Percentiles rank a stretch among this genome's conserved stretches.
Conservation (phyloP, 73 alveolate species). For the Paramecium bursaria region DNA sequence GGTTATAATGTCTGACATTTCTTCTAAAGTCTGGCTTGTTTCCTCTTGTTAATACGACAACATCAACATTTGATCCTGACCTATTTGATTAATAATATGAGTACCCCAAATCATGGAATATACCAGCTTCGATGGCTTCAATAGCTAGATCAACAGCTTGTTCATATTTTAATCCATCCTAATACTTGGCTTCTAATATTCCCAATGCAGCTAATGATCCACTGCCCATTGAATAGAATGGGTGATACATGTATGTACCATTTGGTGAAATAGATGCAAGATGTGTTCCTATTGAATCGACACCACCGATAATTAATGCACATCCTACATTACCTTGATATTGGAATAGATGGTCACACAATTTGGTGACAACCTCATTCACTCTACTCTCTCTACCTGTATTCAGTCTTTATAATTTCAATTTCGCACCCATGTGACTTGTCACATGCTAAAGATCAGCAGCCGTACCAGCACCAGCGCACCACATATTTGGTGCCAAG, state of each 20-base stretch:
- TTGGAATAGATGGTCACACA: slow-evolving; percentile 89
- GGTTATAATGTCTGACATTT: slow-evolving; percentile 82
- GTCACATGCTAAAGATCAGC: slow-evolving; percentile 96
- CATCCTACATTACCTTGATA: slow-evolving; percentile 96
- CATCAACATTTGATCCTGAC: slow-evolving; percentile 96
- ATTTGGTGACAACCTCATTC: slow-evolving; percentile 89
- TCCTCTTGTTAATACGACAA: slow-evolving; percentile 81
- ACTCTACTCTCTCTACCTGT: slow-evolving; percentile 95
- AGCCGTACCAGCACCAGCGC: slow-evolving; percentile 99
- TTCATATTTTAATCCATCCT: slow-evolving; percentile 88
- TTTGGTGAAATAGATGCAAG: slow-evolving; percentile 91
- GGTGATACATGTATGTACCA: slow-evolving; percentile 93
- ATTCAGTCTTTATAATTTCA: slow-evolving; percentile 91
- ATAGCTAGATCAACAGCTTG: slow-evolving; percentile 87
- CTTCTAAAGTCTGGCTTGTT: slow-evolving; percentile 78
- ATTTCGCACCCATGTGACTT: slow-evolving; percentile 72
- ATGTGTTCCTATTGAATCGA: slow-evolving; percentile 92
- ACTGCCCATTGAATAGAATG: slow-evolving; percentile 97
- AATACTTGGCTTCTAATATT: slow-evolving; percentile 94
- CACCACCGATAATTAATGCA: slow-evolving; percentile 98
- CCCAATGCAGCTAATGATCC: slow-evolving; percentile 99
- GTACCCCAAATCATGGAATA: slow-evolving; percentile 97
- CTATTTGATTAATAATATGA: slow-evolving; percentile 19
- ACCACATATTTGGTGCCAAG: slow-evolving; percentile 96
- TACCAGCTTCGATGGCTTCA: slow-evolving; percentile 96